Conservation (phyloP, 2,329 filamentous ascomycete genomes). For the Calonectria pseudoturangicola region DNA sequence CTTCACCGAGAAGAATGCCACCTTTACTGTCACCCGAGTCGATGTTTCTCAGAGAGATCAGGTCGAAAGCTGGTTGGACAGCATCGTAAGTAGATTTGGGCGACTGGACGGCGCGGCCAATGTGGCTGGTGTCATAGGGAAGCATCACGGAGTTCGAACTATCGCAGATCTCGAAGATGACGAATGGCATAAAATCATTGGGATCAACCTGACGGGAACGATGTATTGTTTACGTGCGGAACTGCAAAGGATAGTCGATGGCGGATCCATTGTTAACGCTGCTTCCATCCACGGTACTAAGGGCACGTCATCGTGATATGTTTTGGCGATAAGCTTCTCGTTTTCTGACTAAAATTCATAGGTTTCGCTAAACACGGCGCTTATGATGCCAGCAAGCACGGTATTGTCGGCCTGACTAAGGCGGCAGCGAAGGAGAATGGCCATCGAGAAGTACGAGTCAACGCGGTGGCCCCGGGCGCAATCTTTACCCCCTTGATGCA, state of each 20-base stretch:
- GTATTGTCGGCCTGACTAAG: slow-evolving; percentile 60
- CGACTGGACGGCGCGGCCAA: slow-evolving; percentile 74
- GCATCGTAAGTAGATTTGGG: slow-evolving; percentile 68
- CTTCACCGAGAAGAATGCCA: slow-evolving; percentile 53
- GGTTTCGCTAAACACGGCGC: slow-evolving; percentile 60
- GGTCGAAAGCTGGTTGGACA: slow-evolving; percentile 71
- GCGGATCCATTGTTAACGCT: slow-evolving; percentile 76
- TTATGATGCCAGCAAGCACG: slow-evolving; percentile 64
- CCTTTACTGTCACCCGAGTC: slow-evolving; percentile 63
- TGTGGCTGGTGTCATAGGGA: slow-evolving; percentile 71
- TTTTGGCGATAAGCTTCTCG: slow-evolving; percentile 11
- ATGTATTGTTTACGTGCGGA: slow-evolving; percentile 71
- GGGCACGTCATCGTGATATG: slow-evolving; percentile 57
- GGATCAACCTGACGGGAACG: slow-evolving; percentile 69
- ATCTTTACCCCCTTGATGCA: slow-evolving; percentile 71
- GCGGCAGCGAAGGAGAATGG: slow-evolving; percentile 64
- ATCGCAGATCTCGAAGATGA: slow-evolving; percentile 67
- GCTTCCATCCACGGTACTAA: slow-evolving; percentile 68
- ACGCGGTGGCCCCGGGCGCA: slow-evolving; percentile 69
- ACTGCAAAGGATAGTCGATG: slow-evolving; percentile 61
- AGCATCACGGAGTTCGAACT: slow-evolving; percentile 62
- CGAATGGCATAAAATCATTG: slow-evolving; percentile 69
- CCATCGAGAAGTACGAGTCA: slow-evolving; percentile 65
- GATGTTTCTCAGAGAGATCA: slow-evolving; percentile 68
- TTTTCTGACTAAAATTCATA: slow-evolving; percentile 45